Conservation (phyloP, 2,329 filamentous ascomycete species). For the Septoria petroselini region DNA sequence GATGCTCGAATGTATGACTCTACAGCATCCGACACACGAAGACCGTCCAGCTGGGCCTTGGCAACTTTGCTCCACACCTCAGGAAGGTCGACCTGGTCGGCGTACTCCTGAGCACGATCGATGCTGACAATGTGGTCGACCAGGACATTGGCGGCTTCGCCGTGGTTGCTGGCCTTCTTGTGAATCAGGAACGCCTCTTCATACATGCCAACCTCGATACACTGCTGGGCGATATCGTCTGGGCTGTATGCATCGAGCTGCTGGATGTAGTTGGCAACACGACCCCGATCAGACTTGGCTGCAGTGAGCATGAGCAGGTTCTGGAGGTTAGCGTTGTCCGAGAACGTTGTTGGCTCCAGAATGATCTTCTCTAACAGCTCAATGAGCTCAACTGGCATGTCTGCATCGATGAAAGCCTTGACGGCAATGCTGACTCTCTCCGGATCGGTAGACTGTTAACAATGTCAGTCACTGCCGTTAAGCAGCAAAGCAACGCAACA, state of each 20-base stretch:
- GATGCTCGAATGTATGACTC: constrained; percentile 95
- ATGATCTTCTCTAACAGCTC: constrained; percentile 99
- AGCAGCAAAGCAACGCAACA: not conserved
- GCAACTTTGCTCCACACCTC: constrained; percentile 98
- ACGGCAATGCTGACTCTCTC: constrained; percentile 94
- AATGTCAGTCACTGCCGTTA: not conserved
- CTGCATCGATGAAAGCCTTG: constrained; percentile 84
- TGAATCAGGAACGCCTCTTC: constrained; percentile 98
- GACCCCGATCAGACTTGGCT: constrained; percentile 90
- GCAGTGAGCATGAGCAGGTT: constrained; percentile 96
- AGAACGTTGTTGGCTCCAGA: constrained; percentile 97
- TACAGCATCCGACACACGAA: constrained; percentile 87
- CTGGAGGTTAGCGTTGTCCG: constrained; percentile 93
- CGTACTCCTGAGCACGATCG: constrained; percentile 91
- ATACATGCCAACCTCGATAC: constrained; percentile 88
- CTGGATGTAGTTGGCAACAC: constrained; percentile 95
- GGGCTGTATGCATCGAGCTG: constrained; percentile 84
- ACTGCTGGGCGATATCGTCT: constrained; percentile 87
- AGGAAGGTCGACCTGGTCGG: constrained; percentile 86
- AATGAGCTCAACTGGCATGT: constrained; percentile 90
- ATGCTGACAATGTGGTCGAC: constrained; percentile 98
- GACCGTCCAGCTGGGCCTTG: constrained; percentile 94
- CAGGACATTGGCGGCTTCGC: constrained; percentile 82
- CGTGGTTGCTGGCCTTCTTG: constrained; percentile 93
- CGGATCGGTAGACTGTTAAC: constrained; percentile 81